Evolutionary conservation across 805 yeast species (phyloP).

Genomic region (Pichia membranifaciens): DNA sequence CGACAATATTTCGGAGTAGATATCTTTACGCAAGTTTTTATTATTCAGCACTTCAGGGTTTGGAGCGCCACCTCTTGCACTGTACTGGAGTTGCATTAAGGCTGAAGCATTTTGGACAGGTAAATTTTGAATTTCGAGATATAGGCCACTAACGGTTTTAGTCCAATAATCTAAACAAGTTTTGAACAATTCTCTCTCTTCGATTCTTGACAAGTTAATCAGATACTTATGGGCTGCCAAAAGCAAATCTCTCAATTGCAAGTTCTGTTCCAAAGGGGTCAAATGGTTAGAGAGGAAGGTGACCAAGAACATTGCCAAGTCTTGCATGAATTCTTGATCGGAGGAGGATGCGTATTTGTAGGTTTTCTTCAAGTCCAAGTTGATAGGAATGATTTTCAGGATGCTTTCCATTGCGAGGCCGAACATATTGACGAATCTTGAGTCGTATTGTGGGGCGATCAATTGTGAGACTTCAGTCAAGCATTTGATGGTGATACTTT

Average conservation of each 20-base stretch:
- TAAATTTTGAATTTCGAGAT: constrained; percentile 76
- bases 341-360: constrained; percentile 70
- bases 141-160: constrained; percentile 73
- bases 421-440: constrained; percentile 64
- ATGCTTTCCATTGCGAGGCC: constrained; percentile 68
- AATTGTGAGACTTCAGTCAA: constrained; percentile 84
- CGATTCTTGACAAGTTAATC: constrained; percentile 79
- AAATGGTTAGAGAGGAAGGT: constrained; percentile 78
- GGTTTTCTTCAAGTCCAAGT: constrained; percentile 62
- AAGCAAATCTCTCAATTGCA: constrained; percentile 46
- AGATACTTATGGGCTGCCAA: constrained; percentile 73
- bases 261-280: constrained; percentile 53
- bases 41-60: constrained; percentile 74
- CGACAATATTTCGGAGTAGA: constrained; percentile 71
- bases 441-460: constrained; percentile 46
- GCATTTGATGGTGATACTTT: constrained; percentile 85
- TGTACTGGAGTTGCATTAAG: constrained; percentile 58
- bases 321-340: constrained; percentile 93
- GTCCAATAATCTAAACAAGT: constrained; percentile 95
- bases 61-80: constrained; percentile 73
- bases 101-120: constrained; percentile 72
- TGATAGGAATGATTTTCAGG: constrained; percentile 59
- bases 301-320: constrained; percentile 86
- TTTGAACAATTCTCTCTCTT: constrained; percentile 93
- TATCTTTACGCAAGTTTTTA: constrained; percentile 80